A percentile compares a stretch with the other conserved stretches of the same genome.
These are phyloP conservation scores for Glomus cerebriforme DNA, from an alignment of 192 early-diverging fungal species.

Conservation along the genomic window DNA sequence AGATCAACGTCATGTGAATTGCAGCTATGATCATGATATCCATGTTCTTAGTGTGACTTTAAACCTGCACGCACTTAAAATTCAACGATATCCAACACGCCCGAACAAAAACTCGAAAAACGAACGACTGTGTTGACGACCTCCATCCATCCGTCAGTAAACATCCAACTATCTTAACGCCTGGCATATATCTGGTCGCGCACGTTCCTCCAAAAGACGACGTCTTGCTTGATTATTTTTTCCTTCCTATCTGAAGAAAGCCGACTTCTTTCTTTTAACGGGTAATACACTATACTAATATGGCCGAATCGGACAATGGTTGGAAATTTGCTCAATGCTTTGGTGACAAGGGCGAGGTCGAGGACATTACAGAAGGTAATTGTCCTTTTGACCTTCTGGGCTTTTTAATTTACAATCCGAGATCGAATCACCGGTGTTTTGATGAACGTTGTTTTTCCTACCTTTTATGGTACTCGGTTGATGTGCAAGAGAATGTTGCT, in stretches of 20 bases:
- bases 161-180: conserved; percentile 22
- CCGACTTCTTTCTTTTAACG: conserved; percentile 13
- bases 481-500: conserved; percentile 3
- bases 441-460: background rate
- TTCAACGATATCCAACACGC: conserved; percentile 1
- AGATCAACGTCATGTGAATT: too few relatives aligned
- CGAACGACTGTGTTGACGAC: conserved; percentile 30
- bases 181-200: conserved; percentile 24
- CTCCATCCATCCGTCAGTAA: conserved; percentile 28
- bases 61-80: background rate
- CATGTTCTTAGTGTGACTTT: conserved; percentile 28
- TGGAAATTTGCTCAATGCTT: conserved; percentile 99
- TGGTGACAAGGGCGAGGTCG: conserved; percentile 98
- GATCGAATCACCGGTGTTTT: background rate
- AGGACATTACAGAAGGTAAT: conserved; percentile 98
- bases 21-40: background rate
- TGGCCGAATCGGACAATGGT: conserved; percentile 42
- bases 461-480: background rate
- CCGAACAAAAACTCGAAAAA: background rate
- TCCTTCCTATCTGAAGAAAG: conserved; percentile 9
- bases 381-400: conserved; percentile 8
- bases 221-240: conserved; percentile 1
- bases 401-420: conserved; percentile 10
- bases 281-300: conserved; percentile 12
- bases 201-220: conserved; percentile 12